Evolutionary conservation across 2,329 filamentous ascomycete species (phyloP).

Genomic region (Hawksworthiomyces lignivorus): DNA sequence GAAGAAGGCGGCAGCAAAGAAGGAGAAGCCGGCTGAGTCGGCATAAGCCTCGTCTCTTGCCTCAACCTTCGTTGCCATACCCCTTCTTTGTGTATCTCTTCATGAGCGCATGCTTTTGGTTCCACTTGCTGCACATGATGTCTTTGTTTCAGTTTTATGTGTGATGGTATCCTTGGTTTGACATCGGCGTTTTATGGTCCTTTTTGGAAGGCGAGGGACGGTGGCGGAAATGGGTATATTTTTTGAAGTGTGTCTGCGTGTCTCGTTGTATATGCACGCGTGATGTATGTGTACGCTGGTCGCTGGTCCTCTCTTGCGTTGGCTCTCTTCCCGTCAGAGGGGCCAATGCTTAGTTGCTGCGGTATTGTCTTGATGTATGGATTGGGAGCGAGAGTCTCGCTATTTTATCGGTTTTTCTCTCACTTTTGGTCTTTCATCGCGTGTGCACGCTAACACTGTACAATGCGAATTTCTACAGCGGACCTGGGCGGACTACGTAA

Average conservation of each 20-base stretch:
- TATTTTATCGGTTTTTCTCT: too few relatives aligned
- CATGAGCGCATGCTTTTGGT: conserved; percentile 11
- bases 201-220: conserved; percentile 15
- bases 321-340: neutral
- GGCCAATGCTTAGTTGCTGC: neutral
- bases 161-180: conserved; percentile 12
- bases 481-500: too few relatives aligned
- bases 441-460: too few relatives aligned
- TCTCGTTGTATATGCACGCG: conserved; percentile 2
- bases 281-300: conserved; percentile 12
- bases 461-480: too few relatives aligned
- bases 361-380: neutral
- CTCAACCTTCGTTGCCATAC: conserved; percentile 8
- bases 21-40: conserved; percentile 4
- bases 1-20: conserved; percentile 34
- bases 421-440: too few relatives aligned
- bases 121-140: conserved; percentile 7
- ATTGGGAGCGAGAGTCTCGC: neutral
- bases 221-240: conserved; percentile 12
- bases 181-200: conserved; percentile 11
- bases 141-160: conserved; percentile 10
- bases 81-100: conserved; percentile 19
- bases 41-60: conserved; percentile 9
- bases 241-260: conserved; percentile 5
- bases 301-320: neutral